A percentile compares a stretch with the other conserved stretches of the same genome.
These are phyloP conservation scores for Cystoderma amianthinum DNA, from an alignment of 768 basidiomycete species.

Conservation along the genomic window DNA sequence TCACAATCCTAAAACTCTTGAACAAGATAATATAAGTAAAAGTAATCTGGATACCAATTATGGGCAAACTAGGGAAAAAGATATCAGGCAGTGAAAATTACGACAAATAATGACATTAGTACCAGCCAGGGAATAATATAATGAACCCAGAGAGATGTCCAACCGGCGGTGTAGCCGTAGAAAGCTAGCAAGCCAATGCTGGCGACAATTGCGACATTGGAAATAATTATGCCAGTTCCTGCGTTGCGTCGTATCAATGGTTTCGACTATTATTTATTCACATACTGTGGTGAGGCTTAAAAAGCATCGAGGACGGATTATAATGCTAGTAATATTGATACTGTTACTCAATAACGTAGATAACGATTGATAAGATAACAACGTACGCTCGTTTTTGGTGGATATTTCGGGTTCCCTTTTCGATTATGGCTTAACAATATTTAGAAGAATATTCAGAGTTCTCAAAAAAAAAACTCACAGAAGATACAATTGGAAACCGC, in stretches of 20 bases:
- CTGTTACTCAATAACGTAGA: slow-evolving; percentile 1
- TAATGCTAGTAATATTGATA: slow-evolving; percentile 26
- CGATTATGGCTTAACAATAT: slow-evolving; percentile 30
- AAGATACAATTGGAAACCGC: slow-evolving; percentile 40
- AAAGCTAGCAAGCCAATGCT: slow-evolving; percentile 28
- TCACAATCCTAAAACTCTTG: slow-evolving; percentile 46
- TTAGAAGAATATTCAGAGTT: no score
- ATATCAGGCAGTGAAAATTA: no score
- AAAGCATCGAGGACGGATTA: slow-evolving; percentile 33
- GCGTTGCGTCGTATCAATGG: no score
- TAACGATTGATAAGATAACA: neutral
- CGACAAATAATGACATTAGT: no score
- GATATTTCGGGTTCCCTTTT: slow-evolving; percentile 39
- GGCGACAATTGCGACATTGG: slow-evolving; percentile 30
- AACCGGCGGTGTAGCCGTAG: slow-evolving; percentile 22
- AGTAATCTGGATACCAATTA: slow-evolving; percentile 26
- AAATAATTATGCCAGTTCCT: slow-evolving; percentile 30
- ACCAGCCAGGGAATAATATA: slow-evolving; percentile 48
- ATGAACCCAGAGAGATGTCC: slow-evolving; percentile 24
- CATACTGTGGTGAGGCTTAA: slow-evolving; percentile 38
- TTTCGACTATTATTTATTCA: no score
- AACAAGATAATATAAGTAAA: neutral
- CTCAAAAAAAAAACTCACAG: slow-evolving; percentile 18
- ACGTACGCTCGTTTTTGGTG: slow-evolving; percentile 35
- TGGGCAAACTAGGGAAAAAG: slow-evolving; percentile 29